These are phyloP conservation scores for Gracilaria domingensis DNA, from an alignment of 23 red algal species.

Conservation along the genomic window DNA sequence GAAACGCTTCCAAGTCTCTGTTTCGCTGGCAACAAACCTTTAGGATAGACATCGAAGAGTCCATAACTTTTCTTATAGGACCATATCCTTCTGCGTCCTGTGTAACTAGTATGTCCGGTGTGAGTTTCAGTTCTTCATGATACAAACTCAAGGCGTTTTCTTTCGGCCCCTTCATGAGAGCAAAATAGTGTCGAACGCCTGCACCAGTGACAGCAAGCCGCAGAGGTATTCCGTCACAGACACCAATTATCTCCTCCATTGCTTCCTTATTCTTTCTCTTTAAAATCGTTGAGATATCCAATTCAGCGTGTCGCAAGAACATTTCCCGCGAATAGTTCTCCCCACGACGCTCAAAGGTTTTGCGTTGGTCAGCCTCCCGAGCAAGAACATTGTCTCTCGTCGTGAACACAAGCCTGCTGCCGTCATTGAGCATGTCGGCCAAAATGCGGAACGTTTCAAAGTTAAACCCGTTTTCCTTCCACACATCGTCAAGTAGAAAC, in stretches of 20 bases:
- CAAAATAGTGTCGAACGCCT: background rate
- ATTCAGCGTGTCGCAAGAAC: background rate
- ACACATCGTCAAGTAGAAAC: conserved; percentile 8
- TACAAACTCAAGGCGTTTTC: background rate
- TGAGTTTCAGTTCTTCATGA: background rate
- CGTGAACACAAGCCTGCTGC: background rate
- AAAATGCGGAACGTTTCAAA: background rate
- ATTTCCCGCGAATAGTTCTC: background rate
- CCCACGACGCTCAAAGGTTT: background rate
- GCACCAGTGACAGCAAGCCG: background rate
- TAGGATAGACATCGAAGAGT: background rate
- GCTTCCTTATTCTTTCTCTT: background rate
- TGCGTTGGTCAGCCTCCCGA: background rate
- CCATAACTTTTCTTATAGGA: background rate
- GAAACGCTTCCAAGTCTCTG: background rate
- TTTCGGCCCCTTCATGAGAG: background rate
- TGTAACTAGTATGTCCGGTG: background rate
- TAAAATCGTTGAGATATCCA: background rate
- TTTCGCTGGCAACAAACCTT: background rate
- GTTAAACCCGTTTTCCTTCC: background rate
- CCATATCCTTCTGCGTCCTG: background rate
- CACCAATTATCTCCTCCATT: background rate
- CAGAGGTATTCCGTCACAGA: background rate
- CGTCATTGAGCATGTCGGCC: background rate
- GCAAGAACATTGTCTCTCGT: background rate